Evolutionary conservation across 441 rosid species (phyloP).

Genomic region (Caryocar brasiliense): DNA sequence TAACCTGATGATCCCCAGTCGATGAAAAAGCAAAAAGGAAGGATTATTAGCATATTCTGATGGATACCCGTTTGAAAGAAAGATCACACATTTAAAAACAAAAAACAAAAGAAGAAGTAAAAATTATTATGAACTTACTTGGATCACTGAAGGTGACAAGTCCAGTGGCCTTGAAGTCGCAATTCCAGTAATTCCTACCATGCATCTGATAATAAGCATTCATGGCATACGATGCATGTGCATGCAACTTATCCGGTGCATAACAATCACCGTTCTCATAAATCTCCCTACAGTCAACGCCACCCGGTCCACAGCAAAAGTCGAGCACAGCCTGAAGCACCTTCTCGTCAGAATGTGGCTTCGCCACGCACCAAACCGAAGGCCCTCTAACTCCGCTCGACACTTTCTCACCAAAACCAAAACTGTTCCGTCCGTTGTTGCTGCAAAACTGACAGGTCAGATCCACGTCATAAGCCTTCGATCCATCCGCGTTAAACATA

Average conservation of each 20-base stretch:
- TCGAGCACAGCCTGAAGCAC: slow-evolving; percentile 47
- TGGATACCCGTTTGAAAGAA: neutral
- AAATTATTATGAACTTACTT: slow-evolving; percentile 23
- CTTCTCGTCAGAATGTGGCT: slow-evolving; percentile 54
- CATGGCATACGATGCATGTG: slow-evolving; percentile 65
- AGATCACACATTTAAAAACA: neutral
- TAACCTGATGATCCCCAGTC: slow-evolving; percentile 28
- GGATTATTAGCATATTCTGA: neutral
- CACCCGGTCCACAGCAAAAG: slow-evolving; percentile 59
- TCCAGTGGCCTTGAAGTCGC: slow-evolving; percentile 61
- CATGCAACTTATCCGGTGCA: slow-evolving; percentile 41
- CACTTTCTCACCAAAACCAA: slow-evolving; percentile 26
- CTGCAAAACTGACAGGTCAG: slow-evolving; percentile 52
- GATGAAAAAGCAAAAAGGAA: neutral
- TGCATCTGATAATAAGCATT: slow-evolving; percentile 62
- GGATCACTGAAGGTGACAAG: slow-evolving; percentile 63
- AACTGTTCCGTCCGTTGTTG: slow-evolving; percentile 23
- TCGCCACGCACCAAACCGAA: slow-evolving; percentile 68
- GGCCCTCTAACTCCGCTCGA: slow-evolving; percentile 30
- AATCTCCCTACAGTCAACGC: slow-evolving; percentile 62
- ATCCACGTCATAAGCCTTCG: slow-evolving; percentile 47
- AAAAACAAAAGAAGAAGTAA: neutral
- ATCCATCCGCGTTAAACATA: slow-evolving; percentile 49
- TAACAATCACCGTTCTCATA: slow-evolving; percentile 38
- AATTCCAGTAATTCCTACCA: slow-evolving; percentile 73